Evolutionary conservation across 495 filamentous ascomycete genomes (phyloP).

Genomic region (Aspergillus coremiiformis): DNA sequence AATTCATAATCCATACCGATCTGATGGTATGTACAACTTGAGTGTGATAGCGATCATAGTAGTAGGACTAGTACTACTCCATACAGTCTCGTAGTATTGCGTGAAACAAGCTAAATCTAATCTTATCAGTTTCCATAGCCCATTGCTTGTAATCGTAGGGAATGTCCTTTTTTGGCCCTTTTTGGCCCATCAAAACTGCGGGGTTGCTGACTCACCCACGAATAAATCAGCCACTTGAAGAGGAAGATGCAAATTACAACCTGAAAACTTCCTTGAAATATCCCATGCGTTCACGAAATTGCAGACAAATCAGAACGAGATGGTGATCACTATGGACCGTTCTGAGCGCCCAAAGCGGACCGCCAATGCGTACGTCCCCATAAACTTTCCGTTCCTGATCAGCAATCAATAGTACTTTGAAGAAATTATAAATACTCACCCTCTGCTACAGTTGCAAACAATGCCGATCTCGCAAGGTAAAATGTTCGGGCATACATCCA

Average conservation of each 20-base stretch:
- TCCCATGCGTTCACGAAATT: too few relatives aligned
- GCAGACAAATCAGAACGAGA: too few relatives aligned
- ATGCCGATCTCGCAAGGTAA: constrained; percentile 29
- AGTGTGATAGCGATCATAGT: too few relatives aligned
- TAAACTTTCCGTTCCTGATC: not conserved
- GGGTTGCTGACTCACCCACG: constrained; percentile 9
- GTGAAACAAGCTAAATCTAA: too few relatives aligned
- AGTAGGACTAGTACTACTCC: too few relatives aligned
- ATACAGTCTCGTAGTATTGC: too few relatives aligned
- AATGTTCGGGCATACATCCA: constrained; percentile 25
- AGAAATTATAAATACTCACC: too few relatives aligned
- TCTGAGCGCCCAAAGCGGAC: constrained; percentile 11
- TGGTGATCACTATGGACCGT: constrained; percentile 5
- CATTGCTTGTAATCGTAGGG: too few relatives aligned
- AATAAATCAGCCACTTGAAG: not conserved
- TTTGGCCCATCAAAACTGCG: not conserved
- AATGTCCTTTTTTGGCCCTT: not conserved
- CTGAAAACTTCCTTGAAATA: too few relatives aligned
- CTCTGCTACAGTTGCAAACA: constrained; percentile 20
- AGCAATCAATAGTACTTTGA: too few relatives aligned
- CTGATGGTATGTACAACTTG: too few relatives aligned
- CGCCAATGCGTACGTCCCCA: constrained; percentile 15
- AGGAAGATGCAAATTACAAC: not conserved
- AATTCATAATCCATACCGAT: too few relatives aligned
- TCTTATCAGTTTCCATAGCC: not conserved